These are phyloP conservation scores for Tricholoma bakamatsutake DNA, from an alignment of 768 basidiomycete genomes.

Conservation along the genomic window DNA sequence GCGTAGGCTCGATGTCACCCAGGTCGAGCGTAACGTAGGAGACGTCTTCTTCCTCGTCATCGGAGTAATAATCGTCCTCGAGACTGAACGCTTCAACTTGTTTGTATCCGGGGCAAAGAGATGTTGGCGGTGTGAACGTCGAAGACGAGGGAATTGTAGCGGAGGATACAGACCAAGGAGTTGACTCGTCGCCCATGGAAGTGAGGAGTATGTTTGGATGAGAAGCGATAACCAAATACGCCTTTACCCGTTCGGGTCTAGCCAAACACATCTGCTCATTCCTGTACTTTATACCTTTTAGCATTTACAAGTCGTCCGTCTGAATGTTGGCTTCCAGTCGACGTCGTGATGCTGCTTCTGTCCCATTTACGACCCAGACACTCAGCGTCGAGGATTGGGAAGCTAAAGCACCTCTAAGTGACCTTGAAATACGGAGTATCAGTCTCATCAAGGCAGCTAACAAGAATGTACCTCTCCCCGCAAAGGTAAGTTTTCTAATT, in stretches of 20 bases:
- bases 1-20: constrained; percentile 63
- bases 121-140: too few relatives aligned
- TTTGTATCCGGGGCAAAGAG: constrained; percentile 60
- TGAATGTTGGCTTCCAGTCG: constrained; percentile 11
- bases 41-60: constrained; percentile 42
- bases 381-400: constrained; percentile 92
- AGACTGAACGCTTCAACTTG: constrained; percentile 65
- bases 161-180: not conserved
- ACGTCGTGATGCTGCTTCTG: constrained; percentile 8
- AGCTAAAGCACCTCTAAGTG: constrained; percentile 66
- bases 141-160: not conserved
- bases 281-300: too few relatives aligned
- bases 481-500: constrained; percentile 52
- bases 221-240: not conserved
- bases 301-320: too few relatives aligned
- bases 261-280: not conserved
- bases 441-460: constrained; percentile 53
- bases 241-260: too few relatives aligned
- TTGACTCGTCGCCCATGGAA: not conserved
- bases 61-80: constrained; percentile 48
- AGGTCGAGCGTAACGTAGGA: constrained; percentile 73
- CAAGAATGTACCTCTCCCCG: constrained; percentile 58
- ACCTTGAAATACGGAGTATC: constrained; percentile 64
- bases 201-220: not conserved
- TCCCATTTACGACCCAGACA: constrained; percentile 17